Base-by-base conservation (phyloP, 805 yeast genomes). In the Yamadazyma ubonensis region DNA sequence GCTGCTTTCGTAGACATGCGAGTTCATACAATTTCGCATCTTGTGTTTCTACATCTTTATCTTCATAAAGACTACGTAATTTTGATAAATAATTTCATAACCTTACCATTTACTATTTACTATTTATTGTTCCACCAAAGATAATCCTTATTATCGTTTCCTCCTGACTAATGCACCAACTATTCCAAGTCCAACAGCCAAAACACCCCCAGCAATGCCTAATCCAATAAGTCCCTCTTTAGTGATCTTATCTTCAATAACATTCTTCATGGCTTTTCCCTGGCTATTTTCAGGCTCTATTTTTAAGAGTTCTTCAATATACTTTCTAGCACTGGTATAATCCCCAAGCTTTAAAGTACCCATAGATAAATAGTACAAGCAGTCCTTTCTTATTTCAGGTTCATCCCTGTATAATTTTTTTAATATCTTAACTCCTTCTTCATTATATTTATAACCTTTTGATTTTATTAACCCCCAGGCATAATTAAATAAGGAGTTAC, bases 401-500 rank as follows among this genome's bases (percentile, higher is more conserved):
- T 84, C 83, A 36, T 79, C 87, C 49, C 83, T 78, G 63, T 83
- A 91, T 17, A 78, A 62, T 31, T 78, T 79, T 0, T 87, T 76
- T 43, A 93, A 68, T 20, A 91, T 70, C 39, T 78, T 81, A 12
- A 93, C 79, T 0, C 98, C 99, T 36, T 83, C 71, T 51, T 83
- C 73, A 55, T 86, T 95, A 45, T 86, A 83, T 28, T 70, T 73
- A 16, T 71, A 68, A 36, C 73, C 70, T 36, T 61, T 57, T 2
- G 95, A 81, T 59, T 88, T 90, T 46, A 95, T 78, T 36, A 93
- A 69, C 3, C 95, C 99, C 99, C 99, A 93, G 0, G 97, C 95
- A 53, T 86, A 86, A 62, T 95, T 93, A 73, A 93, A 93, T 42
- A 81, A 77, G 2, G 96, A 83, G 59, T 89, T 97, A 0, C 86